Evolutionary conservation across 257 asterid species (phyloP), one percentile per base, ranked within the genome.

Genomic region (Cinchona pubescens): DNA sequence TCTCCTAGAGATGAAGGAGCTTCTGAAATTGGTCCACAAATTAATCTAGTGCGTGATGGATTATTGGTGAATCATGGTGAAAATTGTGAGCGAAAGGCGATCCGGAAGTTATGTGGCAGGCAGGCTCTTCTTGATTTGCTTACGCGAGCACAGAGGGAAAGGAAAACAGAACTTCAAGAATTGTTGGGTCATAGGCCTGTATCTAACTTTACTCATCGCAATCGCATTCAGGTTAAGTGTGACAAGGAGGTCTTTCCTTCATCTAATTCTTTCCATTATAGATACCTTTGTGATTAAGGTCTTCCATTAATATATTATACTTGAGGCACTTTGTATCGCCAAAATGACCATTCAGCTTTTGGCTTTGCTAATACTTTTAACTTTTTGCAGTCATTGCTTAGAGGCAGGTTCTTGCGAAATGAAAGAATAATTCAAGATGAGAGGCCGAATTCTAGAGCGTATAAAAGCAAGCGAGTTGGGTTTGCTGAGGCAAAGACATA

Each of bases 91-190:
- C 80, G 89, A 61, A 87, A 82, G 76, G 88, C 90, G 61, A 85
- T 92, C 37, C 83, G 92, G 27, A 90, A 83, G 83, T 74, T 95
- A 60, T 85, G 96, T 83, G 99, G 98, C 62, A 88, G 99, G 79
- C 98, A 95, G 75, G 89, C 96, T 76, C 96, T 92, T 79, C 84
- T 89, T 61, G 98, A 95, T 86, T 93, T 95, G 79, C 89, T 90
- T 75, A 59, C 74, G 69, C 89, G 83, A 85, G 90, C 95, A 68
- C 96, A 95, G 78, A 82, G 70, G 77, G 97, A 95, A 80, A 86
- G 91, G 82, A 83, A 84, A 78, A 83, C 40, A 37, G 99, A 95
- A 81, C 92, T 95, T 79, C 79, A 76, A 58, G 83, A 79, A 69
- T 79, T 95, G 78, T 72, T 79, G 45, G 96, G 87, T 82, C 76